A percentile compares a stretch with the other conserved stretches of the same genome.
These are phyloP conservation scores for Rubroboletus satanas DNA, from an alignment of 768 basidiomycete genomes.

Conservation along the genomic window DNA sequence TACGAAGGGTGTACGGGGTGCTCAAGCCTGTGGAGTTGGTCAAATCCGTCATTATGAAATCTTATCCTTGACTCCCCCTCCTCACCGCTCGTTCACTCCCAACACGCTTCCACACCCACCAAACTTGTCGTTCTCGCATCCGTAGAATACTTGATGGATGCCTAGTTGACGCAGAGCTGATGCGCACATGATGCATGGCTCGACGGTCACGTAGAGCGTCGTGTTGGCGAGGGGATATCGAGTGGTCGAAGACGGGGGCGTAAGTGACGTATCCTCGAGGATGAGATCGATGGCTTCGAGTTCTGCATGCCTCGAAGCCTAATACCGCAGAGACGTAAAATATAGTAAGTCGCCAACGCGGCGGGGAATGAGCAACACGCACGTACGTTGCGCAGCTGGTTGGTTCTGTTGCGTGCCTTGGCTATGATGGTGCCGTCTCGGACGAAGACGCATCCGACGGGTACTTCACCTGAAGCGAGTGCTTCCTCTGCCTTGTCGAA, in stretches of 20 bases:
- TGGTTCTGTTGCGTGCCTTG: constrained; percentile 87
- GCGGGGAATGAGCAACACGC: neutral
- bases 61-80: constrained; percentile 3
- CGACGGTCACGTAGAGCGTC: constrained; percentile 94
- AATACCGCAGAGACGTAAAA: constrained; percentile 29
- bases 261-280: constrained; percentile 56
- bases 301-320: constrained; percentile 98
- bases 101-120: constrained; percentile 96
- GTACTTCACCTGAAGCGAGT: constrained; percentile 79
- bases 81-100: constrained; percentile 74
- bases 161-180: constrained; percentile 92
- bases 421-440: constrained; percentile 75
- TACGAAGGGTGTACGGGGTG: constrained; percentile 78
- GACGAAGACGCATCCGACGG: constrained; percentile 95
- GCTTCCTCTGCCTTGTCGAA: constrained; percentile 79
- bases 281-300: constrained; percentile 94
- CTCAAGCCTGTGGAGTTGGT: constrained; percentile 43
- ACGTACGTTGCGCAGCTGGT: constrained; percentile 85
- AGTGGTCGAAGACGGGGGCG: constrained; percentile 37
- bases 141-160: constrained; percentile 86
- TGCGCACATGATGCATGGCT: constrained; percentile 99
- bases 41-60: neutral
- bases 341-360: neutral
- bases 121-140: constrained; percentile 93
- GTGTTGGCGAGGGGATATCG: constrained; percentile 70